A percentile compares a stretch with the other conserved stretches of the same genome.
Conservation (phyloP, 1,284 basidiomycete genomes). For the Ustilago trichophora region DNA sequence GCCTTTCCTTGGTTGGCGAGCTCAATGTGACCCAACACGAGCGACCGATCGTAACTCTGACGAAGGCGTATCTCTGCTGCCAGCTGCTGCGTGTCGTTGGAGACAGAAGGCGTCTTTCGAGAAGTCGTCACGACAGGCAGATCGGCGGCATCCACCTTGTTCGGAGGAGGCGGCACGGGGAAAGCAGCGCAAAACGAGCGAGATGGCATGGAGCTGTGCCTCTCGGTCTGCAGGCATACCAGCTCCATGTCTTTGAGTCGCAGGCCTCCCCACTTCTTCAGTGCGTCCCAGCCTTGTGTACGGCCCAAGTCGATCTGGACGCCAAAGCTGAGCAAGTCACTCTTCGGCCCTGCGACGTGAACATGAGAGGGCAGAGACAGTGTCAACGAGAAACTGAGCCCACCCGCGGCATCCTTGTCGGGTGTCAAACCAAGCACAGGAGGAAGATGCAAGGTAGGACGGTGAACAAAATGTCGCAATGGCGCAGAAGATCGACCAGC, state of each 20-base stretch:
- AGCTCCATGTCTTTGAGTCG: slow-evolving; percentile 65
- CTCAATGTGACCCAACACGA: slow-evolving; percentile 50
- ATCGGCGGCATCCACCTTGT: slow-evolving; percentile 44
- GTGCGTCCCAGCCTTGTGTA: slow-evolving; percentile 51
- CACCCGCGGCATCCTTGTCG: slow-evolving; percentile 29
- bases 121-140: slow-evolving; percentile 42
- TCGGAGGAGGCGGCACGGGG: slow-evolving; percentile 48
- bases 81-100: not conserved
- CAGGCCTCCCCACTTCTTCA: slow-evolving; percentile 55
- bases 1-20: slow-evolving; percentile 53
- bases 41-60: slow-evolving; percentile 54
- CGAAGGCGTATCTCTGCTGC: slow-evolving; percentile 34
- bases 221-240: slow-evolving; percentile 62
- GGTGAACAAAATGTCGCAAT: slow-evolving; percentile 64
- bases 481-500: slow-evolving; percentile 32
- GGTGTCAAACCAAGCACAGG: slow-evolving; percentile 48
- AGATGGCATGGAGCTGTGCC: slow-evolving; percentile 62
- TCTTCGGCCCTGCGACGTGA: slow-evolving; percentile 48
- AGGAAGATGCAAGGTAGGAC: slow-evolving; percentile 59
- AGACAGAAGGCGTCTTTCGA: not conserved
- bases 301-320: slow-evolving; percentile 63
- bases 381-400: slow-evolving; percentile 59
- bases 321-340: slow-evolving; percentile 62
- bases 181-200: slow-evolving; percentile 62
- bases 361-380: slow-evolving; percentile 64